These are phyloP conservation scores for Volvox africanus DNA, from an alignment of 139 green algal species.

Conservation along the genomic window DNA sequence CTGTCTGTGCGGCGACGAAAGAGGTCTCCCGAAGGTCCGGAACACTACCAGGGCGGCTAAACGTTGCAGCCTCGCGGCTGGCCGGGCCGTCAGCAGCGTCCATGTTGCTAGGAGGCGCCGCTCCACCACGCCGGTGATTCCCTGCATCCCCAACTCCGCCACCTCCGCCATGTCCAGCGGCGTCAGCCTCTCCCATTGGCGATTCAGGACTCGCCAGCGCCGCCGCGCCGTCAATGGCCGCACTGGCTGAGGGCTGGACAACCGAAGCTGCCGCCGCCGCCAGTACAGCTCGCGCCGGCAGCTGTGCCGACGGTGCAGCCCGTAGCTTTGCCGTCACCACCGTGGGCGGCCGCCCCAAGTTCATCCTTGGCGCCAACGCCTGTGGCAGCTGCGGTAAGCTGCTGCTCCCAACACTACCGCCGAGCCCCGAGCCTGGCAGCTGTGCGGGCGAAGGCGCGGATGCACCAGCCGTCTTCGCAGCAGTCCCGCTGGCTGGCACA, in stretches of 20 bases:
- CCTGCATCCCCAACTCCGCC: not conserved
- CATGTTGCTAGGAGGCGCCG: not conserved
- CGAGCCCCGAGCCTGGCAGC: not conserved
- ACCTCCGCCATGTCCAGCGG: not conserved
- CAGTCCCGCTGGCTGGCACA: not conserved
- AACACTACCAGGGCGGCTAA: slow-evolving; percentile 19
- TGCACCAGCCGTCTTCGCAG: too few species aligned
- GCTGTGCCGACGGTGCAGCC: slow-evolving; percentile 24
- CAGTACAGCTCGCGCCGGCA: slow-evolving; percentile 15
- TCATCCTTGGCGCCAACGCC: slow-evolving; percentile 7
- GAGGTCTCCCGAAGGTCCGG: not conserved
- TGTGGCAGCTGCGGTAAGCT: slow-evolving; percentile 34
- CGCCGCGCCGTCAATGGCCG: not conserved
- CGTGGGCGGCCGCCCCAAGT: not conserved
- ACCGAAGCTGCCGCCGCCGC: not conserved
- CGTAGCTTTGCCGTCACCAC: slow-evolving; percentile 39
- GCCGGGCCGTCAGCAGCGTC: not conserved
- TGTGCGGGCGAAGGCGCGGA: not conserved
- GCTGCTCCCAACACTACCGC: not conserved
- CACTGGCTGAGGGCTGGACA: not conserved
- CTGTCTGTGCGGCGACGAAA: not conserved
- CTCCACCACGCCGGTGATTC: not conserved
- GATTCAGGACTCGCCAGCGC: too few species aligned
- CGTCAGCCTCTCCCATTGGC: not conserved
- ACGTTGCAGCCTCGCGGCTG: not conserved